These are phyloP conservation scores for Solanum dulcamara DNA, from an alignment of 257 asterid genomes.

Conservation along the genomic window DNA sequence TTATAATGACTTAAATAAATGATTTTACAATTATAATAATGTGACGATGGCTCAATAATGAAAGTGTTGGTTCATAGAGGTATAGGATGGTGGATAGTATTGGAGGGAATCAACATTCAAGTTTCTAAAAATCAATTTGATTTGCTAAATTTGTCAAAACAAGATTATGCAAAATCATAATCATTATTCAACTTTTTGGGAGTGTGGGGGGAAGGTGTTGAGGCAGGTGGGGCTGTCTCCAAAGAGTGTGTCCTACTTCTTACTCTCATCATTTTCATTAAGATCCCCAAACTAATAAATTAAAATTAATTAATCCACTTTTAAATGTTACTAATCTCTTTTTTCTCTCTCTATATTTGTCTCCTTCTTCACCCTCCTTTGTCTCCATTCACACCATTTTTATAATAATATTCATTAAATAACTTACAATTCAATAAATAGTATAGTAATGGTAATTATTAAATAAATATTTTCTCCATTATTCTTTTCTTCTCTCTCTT, in stretches of 20 bases:
- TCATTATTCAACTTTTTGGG: background rate
- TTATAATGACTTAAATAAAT: too few relatives aligned
- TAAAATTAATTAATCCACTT: background rate
- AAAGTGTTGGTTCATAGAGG: rapidly evolving
- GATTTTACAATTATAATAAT: too few relatives aligned
- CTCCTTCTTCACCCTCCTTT: background rate
- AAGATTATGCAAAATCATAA: background rate
- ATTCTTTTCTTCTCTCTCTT: background rate
- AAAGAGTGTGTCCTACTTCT: background rate
- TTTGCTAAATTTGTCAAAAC: background rate
- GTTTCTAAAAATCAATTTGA: background rate
- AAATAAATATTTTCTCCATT: background rate
- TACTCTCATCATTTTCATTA: background rate
- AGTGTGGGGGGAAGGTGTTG: background rate
- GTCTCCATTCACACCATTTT: background rate
- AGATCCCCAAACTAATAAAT: background rate
- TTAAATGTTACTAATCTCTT: background rate
- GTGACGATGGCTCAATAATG: background rate
- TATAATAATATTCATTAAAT: background rate
- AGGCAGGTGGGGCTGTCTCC: background rate
- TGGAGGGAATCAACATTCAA: background rate
- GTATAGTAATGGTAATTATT: background rate
- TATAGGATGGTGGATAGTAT: too few relatives aligned
- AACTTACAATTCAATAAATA: background rate
- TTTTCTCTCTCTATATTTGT: background rate